A percentile compares a stretch with the other conserved stretches of the same genome.
These are phyloP conservation scores for Recurvomyces mirabilis DNA, from an alignment of 495 filamentous ascomycete species.

Conservation along the genomic window DNA sequence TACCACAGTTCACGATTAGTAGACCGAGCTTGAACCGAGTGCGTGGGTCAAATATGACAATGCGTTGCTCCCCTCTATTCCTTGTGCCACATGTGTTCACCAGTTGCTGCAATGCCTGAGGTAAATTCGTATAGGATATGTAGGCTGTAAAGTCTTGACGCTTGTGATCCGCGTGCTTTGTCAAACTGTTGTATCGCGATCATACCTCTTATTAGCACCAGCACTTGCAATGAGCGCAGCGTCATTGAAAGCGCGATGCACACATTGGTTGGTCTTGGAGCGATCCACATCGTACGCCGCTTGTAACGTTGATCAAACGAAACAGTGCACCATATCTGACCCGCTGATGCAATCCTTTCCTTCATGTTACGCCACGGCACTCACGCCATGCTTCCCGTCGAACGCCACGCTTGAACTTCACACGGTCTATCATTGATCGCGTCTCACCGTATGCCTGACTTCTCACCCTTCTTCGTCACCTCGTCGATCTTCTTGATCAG, in stretches of 20 bases:
- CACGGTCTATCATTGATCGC: slow-evolving; percentile 1
- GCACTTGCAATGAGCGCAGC: no score
- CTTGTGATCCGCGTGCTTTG: no score
- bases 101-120: no score
- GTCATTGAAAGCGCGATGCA: slow-evolving; percentile 1
- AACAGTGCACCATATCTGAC: background rate
- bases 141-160: no score
- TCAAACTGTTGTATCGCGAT: no score
- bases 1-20: no score
- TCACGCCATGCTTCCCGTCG: slow-evolving; percentile 1
- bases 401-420: slow-evolving; percentile 1
- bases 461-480: slow-evolving; percentile 1
- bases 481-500: slow-evolving; percentile 13
- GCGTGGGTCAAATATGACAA: no score
- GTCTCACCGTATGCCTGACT: slow-evolving; percentile 1
- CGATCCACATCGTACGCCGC: background rate
- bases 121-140: no score
- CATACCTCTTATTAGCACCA: no score
- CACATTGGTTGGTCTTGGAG: slow-evolving; percentile 1
- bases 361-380: slow-evolving; percentile 1
- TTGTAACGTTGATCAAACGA: background rate
- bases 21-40: no score
- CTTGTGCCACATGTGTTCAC: no score
- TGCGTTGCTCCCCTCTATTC: no score
- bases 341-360: slow-evolving; percentile 1